Conservation (phyloP, 345 rosid species). For the Pistacia vera region DNA sequence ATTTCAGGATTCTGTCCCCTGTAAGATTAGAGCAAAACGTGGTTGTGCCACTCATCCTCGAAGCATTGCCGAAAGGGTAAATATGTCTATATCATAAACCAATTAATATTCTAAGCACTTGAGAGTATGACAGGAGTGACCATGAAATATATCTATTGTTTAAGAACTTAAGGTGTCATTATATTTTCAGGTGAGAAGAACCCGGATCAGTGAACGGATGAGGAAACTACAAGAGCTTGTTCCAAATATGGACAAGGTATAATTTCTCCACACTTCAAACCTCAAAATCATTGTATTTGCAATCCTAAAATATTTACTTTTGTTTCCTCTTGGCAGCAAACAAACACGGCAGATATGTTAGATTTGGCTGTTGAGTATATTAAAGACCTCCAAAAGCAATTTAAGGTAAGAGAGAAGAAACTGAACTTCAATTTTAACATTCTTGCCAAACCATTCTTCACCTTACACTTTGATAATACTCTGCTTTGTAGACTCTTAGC, state of each 20-base stretch:
- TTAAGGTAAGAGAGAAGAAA: slow-evolving; percentile 48
- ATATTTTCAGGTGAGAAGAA: slow-evolving; percentile 80
- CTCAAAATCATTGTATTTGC: not conserved
- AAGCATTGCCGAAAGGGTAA: slow-evolving; percentile 97
- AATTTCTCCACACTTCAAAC: not conserved
- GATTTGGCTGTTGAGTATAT: slow-evolving; percentile 98
- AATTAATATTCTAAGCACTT: not conserved
- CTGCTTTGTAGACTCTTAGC: slow-evolving; percentile 52
- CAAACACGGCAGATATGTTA: slow-evolving; percentile 93
- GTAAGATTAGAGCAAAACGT: slow-evolving; percentile 93
- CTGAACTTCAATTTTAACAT: not conserved
- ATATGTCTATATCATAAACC: not conserved
- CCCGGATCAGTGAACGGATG: slow-evolving; percentile 94
- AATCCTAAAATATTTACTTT: not conserved
- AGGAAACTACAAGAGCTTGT: slow-evolving; percentile 96
- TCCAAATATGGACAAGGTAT: slow-evolving; percentile 98
- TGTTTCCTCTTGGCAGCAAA: slow-evolving; percentile 63
- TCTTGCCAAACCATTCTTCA: not conserved
- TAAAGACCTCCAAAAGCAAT: slow-evolving; percentile 86
- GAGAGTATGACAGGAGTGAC: not conserved
- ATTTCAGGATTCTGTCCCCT: slow-evolving; percentile 90
- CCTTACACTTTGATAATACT: not conserved
- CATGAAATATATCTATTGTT: not conserved
- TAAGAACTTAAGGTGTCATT: not conserved
- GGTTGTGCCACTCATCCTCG: slow-evolving; percentile 99